Conservation (phyloP, 345 rosid genomes). For the Raphanus raphanistrum region DNA sequence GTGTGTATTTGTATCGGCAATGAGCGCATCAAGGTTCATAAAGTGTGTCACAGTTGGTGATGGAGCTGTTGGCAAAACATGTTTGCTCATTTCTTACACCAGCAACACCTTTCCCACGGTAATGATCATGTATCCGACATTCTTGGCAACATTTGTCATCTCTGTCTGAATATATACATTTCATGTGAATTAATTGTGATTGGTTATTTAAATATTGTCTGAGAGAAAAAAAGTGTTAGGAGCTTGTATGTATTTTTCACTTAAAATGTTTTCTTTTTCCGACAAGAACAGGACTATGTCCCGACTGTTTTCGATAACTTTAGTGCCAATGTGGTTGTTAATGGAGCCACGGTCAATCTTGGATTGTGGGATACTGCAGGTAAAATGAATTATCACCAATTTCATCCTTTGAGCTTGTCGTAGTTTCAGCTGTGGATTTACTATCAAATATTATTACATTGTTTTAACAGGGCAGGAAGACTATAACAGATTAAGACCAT, state of each 20-base stretch:
- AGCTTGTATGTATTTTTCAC: neutral
- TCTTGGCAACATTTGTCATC: neutral
- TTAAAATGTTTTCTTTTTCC: too few species aligned
- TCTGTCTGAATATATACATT: neutral
- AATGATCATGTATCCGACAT: neutral
- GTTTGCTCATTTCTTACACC: conserved; percentile 39
- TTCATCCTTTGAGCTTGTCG: neutral
- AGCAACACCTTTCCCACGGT: conserved; percentile 42
- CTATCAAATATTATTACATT: neutral
- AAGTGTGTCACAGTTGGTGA: conserved; percentile 41
- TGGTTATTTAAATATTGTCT: neutral
- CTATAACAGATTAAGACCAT: conserved; percentile 82
- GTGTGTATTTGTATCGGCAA: conserved; percentile 2
- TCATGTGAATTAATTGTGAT: neutral
- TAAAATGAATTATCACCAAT: conserved; percentile 26
- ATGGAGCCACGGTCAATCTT: conserved; percentile 81
- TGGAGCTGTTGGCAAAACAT: conserved; percentile 42
- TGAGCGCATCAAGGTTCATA: conserved; percentile 42
- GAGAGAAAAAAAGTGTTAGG: neutral
- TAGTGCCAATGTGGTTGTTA: conserved; percentile 90
- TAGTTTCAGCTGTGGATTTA: neutral
- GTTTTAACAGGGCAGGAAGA: conserved; percentile 78
- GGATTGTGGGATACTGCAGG: conserved; percentile 99
- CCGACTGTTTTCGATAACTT: conserved; percentile 94
- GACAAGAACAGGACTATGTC: conserved; percentile 83